Conservation (phyloP, 1,139 yeast genomes). For the Geotrichum fermentans region DNA sequence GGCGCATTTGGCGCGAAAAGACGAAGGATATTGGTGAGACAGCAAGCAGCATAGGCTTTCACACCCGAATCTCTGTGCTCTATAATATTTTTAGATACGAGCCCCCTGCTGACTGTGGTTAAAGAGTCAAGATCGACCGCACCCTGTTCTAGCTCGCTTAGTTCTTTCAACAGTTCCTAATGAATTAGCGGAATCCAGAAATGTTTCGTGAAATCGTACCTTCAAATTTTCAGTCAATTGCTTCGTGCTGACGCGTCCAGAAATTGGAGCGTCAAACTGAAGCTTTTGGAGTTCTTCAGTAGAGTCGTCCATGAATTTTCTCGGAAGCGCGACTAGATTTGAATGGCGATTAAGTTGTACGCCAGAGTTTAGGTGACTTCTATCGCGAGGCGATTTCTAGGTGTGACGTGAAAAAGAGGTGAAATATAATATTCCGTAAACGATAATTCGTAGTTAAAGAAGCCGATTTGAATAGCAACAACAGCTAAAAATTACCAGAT, state of each 20-base stretch:
- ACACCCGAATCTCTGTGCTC: conserved; percentile 64
- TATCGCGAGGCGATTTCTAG: not conserved
- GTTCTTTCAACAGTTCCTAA: conserved; percentile 15
- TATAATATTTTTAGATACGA: conserved; percentile 55
- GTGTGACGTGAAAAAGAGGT: too few species aligned
- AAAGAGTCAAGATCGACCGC: conserved; percentile 12
- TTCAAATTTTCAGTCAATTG: conserved; percentile 16
- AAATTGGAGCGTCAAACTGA: conserved; percentile 12
- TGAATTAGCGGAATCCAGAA: not conserved
- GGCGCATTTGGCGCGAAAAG: conserved; percentile 92
- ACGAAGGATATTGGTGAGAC: conserved; percentile 70
- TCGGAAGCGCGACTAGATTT: not conserved
- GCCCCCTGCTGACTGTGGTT: conserved; percentile 36
- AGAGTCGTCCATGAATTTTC: conserved; percentile 11
- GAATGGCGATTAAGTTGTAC: not conserved
- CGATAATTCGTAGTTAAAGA: too few species aligned
- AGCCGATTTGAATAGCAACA: too few species aligned
- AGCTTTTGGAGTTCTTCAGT: conserved; percentile 9
- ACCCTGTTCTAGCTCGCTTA: conserved; percentile 16
- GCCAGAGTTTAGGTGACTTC: not conserved
- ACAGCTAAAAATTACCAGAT: too few species aligned
- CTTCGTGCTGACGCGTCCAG: conserved; percentile 17
- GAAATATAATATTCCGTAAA: too few species aligned
- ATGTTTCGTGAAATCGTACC: conserved; percentile 1
- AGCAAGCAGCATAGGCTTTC: conserved; percentile 66